These are phyloP conservation scores for Pichia sp. DNA, from an alignment of 1,139 yeast genomes.

Conservation along the genomic window DNA sequence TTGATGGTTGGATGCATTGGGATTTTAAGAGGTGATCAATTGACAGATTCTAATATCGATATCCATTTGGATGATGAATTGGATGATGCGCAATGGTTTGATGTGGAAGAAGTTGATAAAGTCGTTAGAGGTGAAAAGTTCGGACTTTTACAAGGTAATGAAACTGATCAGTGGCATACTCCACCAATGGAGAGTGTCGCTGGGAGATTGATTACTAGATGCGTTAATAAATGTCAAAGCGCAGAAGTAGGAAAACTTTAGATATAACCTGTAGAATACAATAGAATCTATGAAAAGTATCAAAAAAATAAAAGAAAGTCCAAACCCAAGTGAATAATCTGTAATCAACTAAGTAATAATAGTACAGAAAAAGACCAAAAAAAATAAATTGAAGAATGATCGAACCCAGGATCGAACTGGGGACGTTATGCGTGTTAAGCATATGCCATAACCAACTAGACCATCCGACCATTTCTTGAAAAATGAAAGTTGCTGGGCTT, in stretches of 20 bases:
- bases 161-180: conserved; percentile 8
- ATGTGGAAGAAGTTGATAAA: conserved; percentile 38
- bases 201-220: conserved; percentile 8
- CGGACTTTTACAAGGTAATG: neutral
- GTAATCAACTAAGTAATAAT: neutral
- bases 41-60: conserved; percentile 47
- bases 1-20: conserved; percentile 92
- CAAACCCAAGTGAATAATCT: too few species aligned
- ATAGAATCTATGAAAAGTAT: too few species aligned
- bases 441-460: conserved; percentile 99
- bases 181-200: conserved; percentile 15
- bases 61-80: conserved; percentile 81
- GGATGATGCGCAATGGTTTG: conserved; percentile 80
- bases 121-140: conserved; percentile 6
- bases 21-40: conserved; percentile 54
- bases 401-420: conserved; percentile 99
- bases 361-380: neutral
- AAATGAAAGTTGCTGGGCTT: too few species aligned
- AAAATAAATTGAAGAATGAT: conserved; percentile 37
- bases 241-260: neutral
- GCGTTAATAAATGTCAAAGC: conserved; percentile 1
- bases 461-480: conserved; percentile 52
- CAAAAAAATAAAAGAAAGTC: too few species aligned
- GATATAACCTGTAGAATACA: too few species aligned
- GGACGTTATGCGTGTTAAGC: conserved; percentile 99